These are phyloP conservation scores for Gastrolobium bilobum DNA, from an alignment of 306 rosid genomes.

Conservation along the genomic window DNA sequence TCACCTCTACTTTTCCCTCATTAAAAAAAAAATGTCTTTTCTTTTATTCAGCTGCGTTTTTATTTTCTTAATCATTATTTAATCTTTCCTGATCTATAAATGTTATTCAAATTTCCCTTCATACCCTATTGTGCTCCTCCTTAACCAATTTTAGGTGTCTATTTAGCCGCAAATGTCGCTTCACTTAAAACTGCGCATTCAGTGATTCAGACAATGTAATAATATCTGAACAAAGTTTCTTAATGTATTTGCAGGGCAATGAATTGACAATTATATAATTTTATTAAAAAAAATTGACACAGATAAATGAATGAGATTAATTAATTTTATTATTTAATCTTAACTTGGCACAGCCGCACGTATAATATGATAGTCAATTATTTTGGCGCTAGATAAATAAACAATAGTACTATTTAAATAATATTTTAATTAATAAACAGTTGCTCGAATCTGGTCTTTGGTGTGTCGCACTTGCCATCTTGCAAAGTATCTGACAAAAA, in stretches of 20 bases:
- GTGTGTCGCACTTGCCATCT: slow-evolving; percentile 15
- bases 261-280: not conserved
- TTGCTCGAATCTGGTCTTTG: not conserved
- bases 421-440: not conserved
- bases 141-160: not conserved
- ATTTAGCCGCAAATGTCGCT: not conserved
- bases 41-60: not conserved
- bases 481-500: not conserved
- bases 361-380: slow-evolving; percentile 35
- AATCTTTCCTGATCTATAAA: not conserved
- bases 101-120: not conserved
- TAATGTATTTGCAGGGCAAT: not conserved
- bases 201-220: not conserved
- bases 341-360: slow-evolving; percentile 14
- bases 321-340: slow-evolving; percentile 8
- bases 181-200: not conserved
- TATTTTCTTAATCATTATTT: not conserved
- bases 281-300: not conserved
- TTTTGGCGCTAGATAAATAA: slow-evolving; percentile 37
- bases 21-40: not conserved
- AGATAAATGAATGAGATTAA: not conserved
- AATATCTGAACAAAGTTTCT: not conserved
- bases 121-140: not conserved
- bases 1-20: not conserved
- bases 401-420: not conserved